Conservation (phyloP, 2,329 filamentous ascomycete genomes). For the Trichoderma aggressivum region DNA sequence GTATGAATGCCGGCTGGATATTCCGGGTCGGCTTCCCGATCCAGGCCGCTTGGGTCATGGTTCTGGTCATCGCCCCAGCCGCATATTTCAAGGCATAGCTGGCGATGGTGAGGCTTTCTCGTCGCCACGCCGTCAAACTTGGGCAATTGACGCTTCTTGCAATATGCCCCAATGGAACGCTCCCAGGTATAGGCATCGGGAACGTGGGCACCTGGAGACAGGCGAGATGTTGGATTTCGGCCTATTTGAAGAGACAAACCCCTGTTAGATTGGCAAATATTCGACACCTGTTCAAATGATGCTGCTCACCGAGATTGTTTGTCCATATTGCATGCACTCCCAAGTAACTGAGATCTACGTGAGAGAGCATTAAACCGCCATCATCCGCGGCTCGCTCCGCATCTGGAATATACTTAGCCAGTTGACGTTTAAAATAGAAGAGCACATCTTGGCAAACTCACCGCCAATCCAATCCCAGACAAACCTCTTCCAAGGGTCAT, state of each 20-base stretch:
- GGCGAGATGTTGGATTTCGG: slow-evolving; percentile 44
- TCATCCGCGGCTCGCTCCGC: slow-evolving; percentile 62
- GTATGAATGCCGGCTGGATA: slow-evolving; percentile 59
- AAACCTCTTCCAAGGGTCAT: slow-evolving; percentile 72
- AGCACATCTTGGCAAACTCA: slow-evolving; percentile 33
- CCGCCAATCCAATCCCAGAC: slow-evolving; percentile 75
- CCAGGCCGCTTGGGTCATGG: slow-evolving; percentile 42
- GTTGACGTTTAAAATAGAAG: background rate
- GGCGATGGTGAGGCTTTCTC: slow-evolving; percentile 64
- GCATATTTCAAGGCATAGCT: slow-evolving; percentile 72
- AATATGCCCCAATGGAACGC: slow-evolving; percentile 60
- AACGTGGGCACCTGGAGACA: slow-evolving; percentile 42
- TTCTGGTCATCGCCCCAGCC: slow-evolving; percentile 62
- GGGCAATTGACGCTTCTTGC: slow-evolving; percentile 59
- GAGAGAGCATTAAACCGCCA: slow-evolving; percentile 66
- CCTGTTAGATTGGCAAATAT: background rate
- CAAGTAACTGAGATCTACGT: slow-evolving; percentile 71
- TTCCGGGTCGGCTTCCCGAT: slow-evolving; percentile 42
- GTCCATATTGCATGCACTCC: slow-evolving; percentile 72
- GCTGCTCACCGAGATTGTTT: slow-evolving; percentile 58
- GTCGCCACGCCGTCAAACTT: slow-evolving; percentile 63
- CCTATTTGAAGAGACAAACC: slow-evolving; percentile 36
- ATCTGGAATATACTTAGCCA: slow-evolving; percentile 37
- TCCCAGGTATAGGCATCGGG: slow-evolving; percentile 57
- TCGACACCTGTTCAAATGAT: background rate